Evolutionary conservation across 1,284 basidiomycete species (phyloP), one percentile per base, ranked within the genome.

Genomic region (Leucoagaricus sp.): DNA sequence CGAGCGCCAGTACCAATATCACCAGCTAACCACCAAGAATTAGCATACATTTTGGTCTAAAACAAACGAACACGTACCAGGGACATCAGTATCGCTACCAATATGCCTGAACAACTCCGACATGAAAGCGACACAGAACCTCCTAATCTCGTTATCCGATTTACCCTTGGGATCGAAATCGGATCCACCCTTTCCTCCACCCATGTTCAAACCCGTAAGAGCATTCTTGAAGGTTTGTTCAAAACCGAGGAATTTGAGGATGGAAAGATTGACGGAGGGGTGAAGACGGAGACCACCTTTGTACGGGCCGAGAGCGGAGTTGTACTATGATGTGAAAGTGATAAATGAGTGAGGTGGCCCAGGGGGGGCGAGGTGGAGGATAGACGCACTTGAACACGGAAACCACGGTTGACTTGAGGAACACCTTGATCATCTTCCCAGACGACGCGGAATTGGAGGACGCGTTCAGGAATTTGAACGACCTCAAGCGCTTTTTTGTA

Each of bases 111-210:
- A 84, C 55, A 91, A 82, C 77, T 90, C 87, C 57, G 74, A 72
- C 87, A 90, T 90, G 79, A 90, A 90, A 28, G 86, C 72, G 51
- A 72, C 64, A 69, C 83, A 86, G 82, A 91, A 91, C 58, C 85
- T 79, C 59, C 88, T 79, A 68, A 92, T 89, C 75, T 91, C 89
- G 65, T 72, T 75, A 75, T 91, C 87, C 36, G 83, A 84, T 76
- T 89, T 90, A 69, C 89, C 89, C 83, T 92, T 91, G 69, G 89
- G 89, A 76, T 91, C 86, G 65, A 91, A 92, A 75, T 91, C 87
- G 51, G 79, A 80, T 23, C 83, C 86, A 73, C 86, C 86, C 75
- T 89, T 87, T 49, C 78, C 81, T 67, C 89, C 89, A 64, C 89
- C 89, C 83, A 91, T 90, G 72, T 77, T 83, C 60, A 91, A 77